phyloP scores from a whole-genome alignment of 2,329 filamentous ascomycete species.

The Huntiella moniliformis region DNA sequence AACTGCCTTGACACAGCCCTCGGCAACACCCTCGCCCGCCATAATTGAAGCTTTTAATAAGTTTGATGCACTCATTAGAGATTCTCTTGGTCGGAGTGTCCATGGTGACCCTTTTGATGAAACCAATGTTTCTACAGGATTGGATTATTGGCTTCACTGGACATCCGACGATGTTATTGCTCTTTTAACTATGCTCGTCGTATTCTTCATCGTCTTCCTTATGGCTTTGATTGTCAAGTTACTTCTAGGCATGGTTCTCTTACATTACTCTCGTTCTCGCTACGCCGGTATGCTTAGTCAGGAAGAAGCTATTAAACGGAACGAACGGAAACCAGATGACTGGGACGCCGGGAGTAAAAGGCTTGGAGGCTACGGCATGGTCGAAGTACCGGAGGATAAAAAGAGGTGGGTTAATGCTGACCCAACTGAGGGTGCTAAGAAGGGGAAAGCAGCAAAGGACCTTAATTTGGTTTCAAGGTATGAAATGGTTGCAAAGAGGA shows the following conservation, averaged over 20 bases:
- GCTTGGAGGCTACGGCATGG: constrained; percentile 63
- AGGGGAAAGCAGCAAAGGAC: constrained; percentile 31
- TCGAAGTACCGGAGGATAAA: constrained; percentile 80
- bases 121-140: constrained; percentile 16
- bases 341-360: constrained; percentile 56
- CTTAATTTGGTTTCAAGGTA: constrained; percentile 59
- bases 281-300: constrained; percentile 49
- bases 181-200: constrained; percentile 60
- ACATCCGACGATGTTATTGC: constrained; percentile 58
- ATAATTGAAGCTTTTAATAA: constrained; percentile 62
- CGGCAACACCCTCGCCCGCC: constrained; percentile 46
- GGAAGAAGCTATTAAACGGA: neutral
- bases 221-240: constrained; percentile 72
- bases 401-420: constrained; percentile 73
- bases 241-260: constrained; percentile 68
- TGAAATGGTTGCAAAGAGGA: constrained; percentile 90
- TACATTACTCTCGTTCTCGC: constrained; percentile 59
- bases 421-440: constrained; percentile 51
- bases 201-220: constrained; percentile 72
- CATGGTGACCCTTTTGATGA: constrained; percentile 30
- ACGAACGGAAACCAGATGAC: constrained; percentile 20
- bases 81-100: constrained; percentile 55
- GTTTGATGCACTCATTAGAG: constrained; percentile 56
- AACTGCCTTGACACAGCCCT: constrained; percentile 46
- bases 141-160: constrained; percentile 33